Evolutionary conservation across 2,329 filamentous ascomycete species (phyloP), one percentile per base, ranked within the genome.

Genomic region (Orbilia brochopaga): DNA sequence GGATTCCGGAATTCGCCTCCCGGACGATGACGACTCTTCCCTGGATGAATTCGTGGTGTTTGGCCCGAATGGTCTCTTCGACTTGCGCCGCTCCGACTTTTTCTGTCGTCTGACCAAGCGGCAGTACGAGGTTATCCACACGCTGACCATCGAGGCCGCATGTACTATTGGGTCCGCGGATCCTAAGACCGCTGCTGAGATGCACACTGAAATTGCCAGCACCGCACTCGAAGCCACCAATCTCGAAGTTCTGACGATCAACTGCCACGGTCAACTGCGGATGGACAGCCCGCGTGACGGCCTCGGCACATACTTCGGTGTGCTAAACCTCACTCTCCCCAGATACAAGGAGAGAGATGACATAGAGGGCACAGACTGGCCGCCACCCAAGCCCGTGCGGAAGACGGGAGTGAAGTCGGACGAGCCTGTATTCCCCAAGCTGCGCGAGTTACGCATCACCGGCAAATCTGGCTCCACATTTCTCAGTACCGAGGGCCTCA

Each of bases 241-340:
- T 7, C 11, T 67, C 2, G 23, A 44, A 35, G n/a, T 15, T 7
- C 6, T 67, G 1, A 56, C 48, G 1, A 50, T 67, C 15, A 37
- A 51, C 23, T 60, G 56, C 27, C 63, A 67, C 21, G 63, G 56
- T 1, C 57, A 61, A 40, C 3, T 13, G 8, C 23, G 63, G 4
- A 51, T 67, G 0, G 63, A 67, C 15, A 51, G 19, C 6, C 6
- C 63, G 6, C 30, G 40, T 15, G 13, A 42, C 8, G 63, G 63
- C 4, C 51, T 67, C 8, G 56, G 51, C 23, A 17, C 21, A 11
- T 67, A n/a, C 30, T 52, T 67, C 11, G 32, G 19, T 2, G 15
- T 27, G 10, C 61, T 55, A 51, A 37, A 53, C 37, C 37, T 42
- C n/a, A 13, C 37, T 17, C 2, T 15, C 13, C 5, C 11, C 13